A percentile compares a stretch with the other conserved stretches of the same genome.
Evolutionary conservation across 2,329 filamentous ascomycete genomes (phyloP).

Genomic region (Neofusicoccum cordaticola): DNA sequence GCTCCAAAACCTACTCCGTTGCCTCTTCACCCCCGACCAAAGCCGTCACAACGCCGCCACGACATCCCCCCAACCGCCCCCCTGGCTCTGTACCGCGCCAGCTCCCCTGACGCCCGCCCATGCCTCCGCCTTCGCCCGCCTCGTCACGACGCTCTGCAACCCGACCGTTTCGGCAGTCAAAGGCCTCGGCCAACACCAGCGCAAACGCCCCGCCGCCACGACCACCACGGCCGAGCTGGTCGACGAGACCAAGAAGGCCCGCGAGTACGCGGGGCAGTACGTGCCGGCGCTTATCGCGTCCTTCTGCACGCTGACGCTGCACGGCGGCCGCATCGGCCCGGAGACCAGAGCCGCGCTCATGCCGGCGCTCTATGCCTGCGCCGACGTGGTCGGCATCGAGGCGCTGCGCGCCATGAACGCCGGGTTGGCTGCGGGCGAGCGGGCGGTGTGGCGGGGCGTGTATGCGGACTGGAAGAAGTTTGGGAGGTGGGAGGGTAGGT

Average conservation of each 20-base stretch:
- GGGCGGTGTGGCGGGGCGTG: slow-evolving; percentile 36
- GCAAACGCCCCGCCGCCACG: slow-evolving; percentile 20
- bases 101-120: slow-evolving; percentile 59
- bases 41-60: slow-evolving; percentile 13
- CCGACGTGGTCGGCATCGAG: slow-evolving; percentile 33
- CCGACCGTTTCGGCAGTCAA: slow-evolving; percentile 58
- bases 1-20: slow-evolving; percentile 54
- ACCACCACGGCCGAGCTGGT: slow-evolving; percentile 41
- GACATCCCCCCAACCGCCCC: slow-evolving; percentile 24
- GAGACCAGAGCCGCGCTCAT: slow-evolving; percentile 58
- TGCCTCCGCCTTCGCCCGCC: slow-evolving; percentile 49
- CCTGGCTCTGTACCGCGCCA: slow-evolving; percentile 45
- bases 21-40: slow-evolving; percentile 51
- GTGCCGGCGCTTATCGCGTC: slow-evolving; percentile 57
- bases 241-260: slow-evolving; percentile 59
- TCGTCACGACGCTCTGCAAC: slow-evolving; percentile 60
- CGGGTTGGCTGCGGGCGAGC: slow-evolving; percentile 31
- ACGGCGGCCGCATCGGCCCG: slow-evolving; percentile 43
- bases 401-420: slow-evolving; percentile 37
- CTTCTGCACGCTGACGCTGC: slow-evolving; percentile 54
- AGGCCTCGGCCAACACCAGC: slow-evolving; percentile 34
- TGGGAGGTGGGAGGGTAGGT: slow-evolving; percentile 22
- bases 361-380: slow-evolving; percentile 48
- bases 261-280: slow-evolving; percentile 56
- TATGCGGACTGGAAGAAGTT: slow-evolving; percentile 36